These are phyloP conservation scores for Spatholobus suberectus DNA, from an alignment of 306 rosid genomes.

Conservation along the genomic window DNA sequence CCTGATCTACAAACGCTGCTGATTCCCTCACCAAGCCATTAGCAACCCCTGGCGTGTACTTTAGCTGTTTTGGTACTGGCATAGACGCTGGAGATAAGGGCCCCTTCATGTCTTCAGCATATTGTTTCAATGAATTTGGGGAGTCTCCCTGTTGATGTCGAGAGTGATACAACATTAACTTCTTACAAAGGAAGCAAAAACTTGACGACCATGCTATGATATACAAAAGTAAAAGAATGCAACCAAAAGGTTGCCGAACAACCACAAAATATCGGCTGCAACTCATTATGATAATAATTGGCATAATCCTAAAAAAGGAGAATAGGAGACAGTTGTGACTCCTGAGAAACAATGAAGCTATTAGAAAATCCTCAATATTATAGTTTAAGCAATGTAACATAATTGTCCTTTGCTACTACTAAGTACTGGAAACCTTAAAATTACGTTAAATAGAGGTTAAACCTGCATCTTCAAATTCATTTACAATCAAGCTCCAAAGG, in stretches of 20 bases:
- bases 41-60: conserved; percentile 87
- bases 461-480: conserved; percentile 24
- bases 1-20: conserved; percentile 68
- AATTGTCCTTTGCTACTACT: not conserved
- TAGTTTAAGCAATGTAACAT: not conserved
- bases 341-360: conserved; percentile 14
- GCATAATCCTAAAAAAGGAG: conserved; percentile 22
- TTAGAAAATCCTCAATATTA: conserved; percentile 3
- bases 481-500: not conserved
- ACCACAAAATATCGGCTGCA: conserved; percentile 14
- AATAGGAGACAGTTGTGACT: not conserved
- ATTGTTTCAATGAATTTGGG: conserved; percentile 69
- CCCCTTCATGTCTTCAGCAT: conserved; percentile 71
- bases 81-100: conserved; percentile 78
- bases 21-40: conserved; percentile 74
- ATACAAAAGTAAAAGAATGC: conserved; percentile 9
- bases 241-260: not conserved
- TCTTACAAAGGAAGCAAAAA: conserved; percentile 16
- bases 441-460: not conserved
- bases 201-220: not conserved
- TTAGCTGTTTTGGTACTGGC: conserved; percentile 90
- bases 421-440: not conserved
- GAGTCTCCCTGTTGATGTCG: conserved; percentile 64
- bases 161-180: conserved; percentile 43
- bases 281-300: not conserved